Base-by-base conservation (phyloP, 352 stramenopile species). In the Phytophthora citricola region DNA sequence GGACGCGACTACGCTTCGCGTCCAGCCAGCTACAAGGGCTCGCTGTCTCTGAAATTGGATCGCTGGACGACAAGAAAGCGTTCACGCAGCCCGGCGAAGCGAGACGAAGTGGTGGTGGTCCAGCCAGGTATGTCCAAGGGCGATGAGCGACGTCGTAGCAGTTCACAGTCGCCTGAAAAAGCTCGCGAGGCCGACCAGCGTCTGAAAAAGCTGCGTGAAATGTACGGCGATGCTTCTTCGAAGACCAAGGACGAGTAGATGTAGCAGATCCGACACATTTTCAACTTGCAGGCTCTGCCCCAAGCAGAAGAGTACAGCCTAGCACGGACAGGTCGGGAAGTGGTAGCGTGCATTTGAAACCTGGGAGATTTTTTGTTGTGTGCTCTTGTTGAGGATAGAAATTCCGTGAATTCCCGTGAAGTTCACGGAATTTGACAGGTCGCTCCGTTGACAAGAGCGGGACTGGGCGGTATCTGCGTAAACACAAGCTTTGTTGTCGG, bases 21-120 rank as follows among this genome's bases (percentile, higher is more conserved):
- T 14, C 94, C 94, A 0, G 78, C 84, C 14, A 96, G 90, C 53
- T 98, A 98, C 73, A 97, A 98, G 71, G 93, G 93, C 14, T 97
- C 89, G 27, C 71, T 98, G 6, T 97, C 91, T 43, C 78, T 98
- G 39, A 97, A 97, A 56, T 69, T 95, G 3, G 92, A 98, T 63
- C 88, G 87, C 0, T 97, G 83, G 70, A 97, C 90, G 48, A 93
- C 75, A 4, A 75, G 84, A 11, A 81, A 89, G 45, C 73, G 81
- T 34, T 90, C 81, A 7, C 81, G 76, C 20, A 96, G 88, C 54
- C 90, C 86, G 20, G 60, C 72, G 24, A 88, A 90, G 67, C 78
- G 83, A 17, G 68, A 71, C 0, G 81, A 92, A 50, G 71, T 84
- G 29, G 53, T 83, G 22, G 65, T 88, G 14, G 62, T 76, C 39